Evolutionary conservation across 495 filamentous ascomycete genomes (phyloP), one percentile per base, ranked within the genome.

Genomic region (Penicillium egyptiacum): DNA sequence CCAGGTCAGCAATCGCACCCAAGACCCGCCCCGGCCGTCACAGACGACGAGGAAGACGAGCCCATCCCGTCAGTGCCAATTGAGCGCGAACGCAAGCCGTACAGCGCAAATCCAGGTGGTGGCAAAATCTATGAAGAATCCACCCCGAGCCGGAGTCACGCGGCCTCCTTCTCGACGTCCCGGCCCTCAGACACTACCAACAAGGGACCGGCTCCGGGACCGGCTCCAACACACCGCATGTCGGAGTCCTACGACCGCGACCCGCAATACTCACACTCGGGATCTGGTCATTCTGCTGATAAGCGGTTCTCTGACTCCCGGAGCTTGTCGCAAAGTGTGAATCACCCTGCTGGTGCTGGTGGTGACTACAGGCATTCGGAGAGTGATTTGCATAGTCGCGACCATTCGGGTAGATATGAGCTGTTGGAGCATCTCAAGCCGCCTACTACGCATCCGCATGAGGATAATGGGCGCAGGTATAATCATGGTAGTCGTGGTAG

Each of bases 1-100:
- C 10, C 53, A 30, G 22, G 35, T 3, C 26, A n/a, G 12, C 17
- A 23, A 40, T 35, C 33, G 14, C 39, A 11, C n/a, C 35, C 25
- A 28, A 23, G 28, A 22, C 17, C 30, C 8, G 53, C 64, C 25
- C 53, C 61, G 0, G 65, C 73, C 14, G 68, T 71, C 4, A 68
- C 72, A 2, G 59, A 81, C 14, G 81, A 83, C 20, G 78, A 82
- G 28, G 70, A 79, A 20, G 75, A 78, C 0, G 66, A 69, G 14
- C 57, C 63, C 10, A 69, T 70, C n/a, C 64, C 74, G 2, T 61
- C 79, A 8, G 70, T 75, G 2, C 79, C 81, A 0, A 79, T 86
- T 25, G 85, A 88, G 63, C 81, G 85, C 6, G 81, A 86, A 58
- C 73, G 85, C 52, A 85, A 87, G 48, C 85, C 85, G 0, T 88